Base-by-base conservation (phyloP, 768 basidiomycete species). In the Leucocoprinus sp. region DNA sequence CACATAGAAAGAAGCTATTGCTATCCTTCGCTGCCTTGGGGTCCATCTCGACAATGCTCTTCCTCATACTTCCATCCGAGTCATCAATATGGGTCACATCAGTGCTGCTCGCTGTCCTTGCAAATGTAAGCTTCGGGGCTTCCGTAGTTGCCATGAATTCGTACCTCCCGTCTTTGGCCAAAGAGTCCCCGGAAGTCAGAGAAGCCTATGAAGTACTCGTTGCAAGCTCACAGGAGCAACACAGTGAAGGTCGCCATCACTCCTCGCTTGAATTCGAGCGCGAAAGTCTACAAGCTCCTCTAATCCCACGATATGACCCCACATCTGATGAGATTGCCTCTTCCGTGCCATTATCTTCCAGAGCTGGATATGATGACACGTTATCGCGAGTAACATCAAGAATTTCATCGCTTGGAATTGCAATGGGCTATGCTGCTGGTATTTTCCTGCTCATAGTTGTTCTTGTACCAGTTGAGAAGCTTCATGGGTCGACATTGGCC, bases 71-170 rank as follows among this genome's bases (percentile, higher is more conserved):
- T 4, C 74, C 90, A 0, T 86, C 88, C 0, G 64, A 78, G 0
- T 86, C 85, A 0, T 66, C 76, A 0, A 42, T 86, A 4, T 93
- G 92, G 83, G 67, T 72, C 0, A 54, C 86, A 3, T 76, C 75
- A 0, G 80, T 86, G 0, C 55, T 84, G 0, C 68, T 96, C 2
- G 83, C 86, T 0, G 74, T 88, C 36, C 64, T 74, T 5, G 85
- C 92, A 7, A 95, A 93, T 56, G 82, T 92, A 9, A 78, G 81
- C 2, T 96, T 96, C 52, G 88, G 92, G 1, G 84, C 83, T 0
- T 86, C 84, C 3, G 70, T 83, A 8, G 93, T 97, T 3, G 92
- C 91, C 15, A 78, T 90, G 72, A 97, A 97, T 57, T 76, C 90
- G 0, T 95, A 95, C 60, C 75, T 95, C 3, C 90, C 88, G 0